phyloP scores from a whole-genome alignment of 202 grass and related monocot species.

The Zizania palustris region DNA sequence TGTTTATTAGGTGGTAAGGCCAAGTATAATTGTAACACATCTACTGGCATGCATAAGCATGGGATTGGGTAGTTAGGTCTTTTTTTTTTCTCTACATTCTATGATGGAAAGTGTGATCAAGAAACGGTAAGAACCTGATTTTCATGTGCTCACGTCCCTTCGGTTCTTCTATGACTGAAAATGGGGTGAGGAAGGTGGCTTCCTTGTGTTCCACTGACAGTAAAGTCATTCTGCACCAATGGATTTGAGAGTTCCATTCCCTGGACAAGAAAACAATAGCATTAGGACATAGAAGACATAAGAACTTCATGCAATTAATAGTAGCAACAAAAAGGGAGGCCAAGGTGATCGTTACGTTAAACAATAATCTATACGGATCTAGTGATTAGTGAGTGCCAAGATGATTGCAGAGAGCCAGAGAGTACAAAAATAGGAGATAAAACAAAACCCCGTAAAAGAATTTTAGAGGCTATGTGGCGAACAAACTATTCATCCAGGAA shows the following conservation, averaged over 20 bases:
- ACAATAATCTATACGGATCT: neutral
- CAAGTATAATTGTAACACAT: neutral
- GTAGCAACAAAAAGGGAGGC: neutral
- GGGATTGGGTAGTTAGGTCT: too few relatives aligned
- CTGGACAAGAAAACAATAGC: constrained; percentile 21
- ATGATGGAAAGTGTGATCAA: neutral
- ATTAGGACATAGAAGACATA: neutral
- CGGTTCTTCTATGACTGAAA: neutral
- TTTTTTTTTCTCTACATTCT: neutral
- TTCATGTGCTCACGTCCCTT: neutral
- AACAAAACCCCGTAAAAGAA: neutral
- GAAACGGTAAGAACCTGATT: constrained; percentile 4
- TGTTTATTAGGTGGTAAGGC: neutral
- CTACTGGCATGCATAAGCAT: neutral
- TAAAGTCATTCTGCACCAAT: constrained; percentile 33
- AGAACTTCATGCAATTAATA: neutral
- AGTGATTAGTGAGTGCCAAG: neutral
- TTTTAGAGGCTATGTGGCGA: neutral
- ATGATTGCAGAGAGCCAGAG: neutral
- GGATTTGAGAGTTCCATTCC: constrained; percentile 64
- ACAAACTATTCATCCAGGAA: constrained; percentile 17
- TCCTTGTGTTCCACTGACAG: constrained; percentile 48
- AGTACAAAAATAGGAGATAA: too few relatives aligned
- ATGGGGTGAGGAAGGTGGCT: neutral
- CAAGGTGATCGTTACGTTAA: neutral